Conservation (phyloP, 2,329 filamentous ascomycete genomes). For the Epichloe scottii region DNA sequence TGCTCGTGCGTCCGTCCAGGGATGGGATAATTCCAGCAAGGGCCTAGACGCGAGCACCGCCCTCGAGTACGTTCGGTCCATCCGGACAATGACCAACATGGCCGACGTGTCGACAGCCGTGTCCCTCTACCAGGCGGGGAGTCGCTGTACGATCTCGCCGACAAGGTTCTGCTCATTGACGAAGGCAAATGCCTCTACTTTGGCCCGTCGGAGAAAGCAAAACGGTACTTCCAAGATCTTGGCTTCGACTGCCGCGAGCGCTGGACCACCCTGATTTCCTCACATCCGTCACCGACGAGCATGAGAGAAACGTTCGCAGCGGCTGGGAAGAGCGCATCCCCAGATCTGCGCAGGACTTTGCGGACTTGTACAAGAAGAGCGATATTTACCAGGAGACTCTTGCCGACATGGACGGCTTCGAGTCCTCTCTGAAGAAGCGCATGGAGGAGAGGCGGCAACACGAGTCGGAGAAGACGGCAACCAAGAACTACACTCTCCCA, state of each 20-base stretch:
- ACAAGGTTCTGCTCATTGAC: conserved; percentile 67
- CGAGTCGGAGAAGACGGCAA: conserved; percentile 54
- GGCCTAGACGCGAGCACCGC: conserved; percentile 63
- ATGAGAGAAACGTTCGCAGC: conserved; percentile 53
- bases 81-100: conserved; percentile 55
- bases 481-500: conserved; percentile 65
- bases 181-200: conserved; percentile 61
- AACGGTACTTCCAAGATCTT: conserved; percentile 55
- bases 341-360: conserved; percentile 56
- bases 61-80: conserved; percentile 54
- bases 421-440: conserved; percentile 45
- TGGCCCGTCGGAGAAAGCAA: conserved; percentile 49
- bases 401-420: conserved; percentile 49
- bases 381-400: conserved; percentile 46
- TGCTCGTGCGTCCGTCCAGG: conserved; percentile 48
- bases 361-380: conserved; percentile 51
- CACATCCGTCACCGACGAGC: conserved; percentile 64
- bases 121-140: conserved; percentile 60
- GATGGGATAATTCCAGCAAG: conserved; percentile 64
- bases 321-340: conserved; percentile 56
- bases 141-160: conserved; percentile 53
- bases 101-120: conserved; percentile 59
- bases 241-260: conserved; percentile 61
- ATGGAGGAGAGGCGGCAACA: conserved; percentile 33
- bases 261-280: conserved; percentile 64